Evolutionary conservation across 2,329 filamentous ascomycete genomes (phyloP), one percentile per base, ranked within the genome.

Genomic region (Epichloe gansuensis): DNA sequence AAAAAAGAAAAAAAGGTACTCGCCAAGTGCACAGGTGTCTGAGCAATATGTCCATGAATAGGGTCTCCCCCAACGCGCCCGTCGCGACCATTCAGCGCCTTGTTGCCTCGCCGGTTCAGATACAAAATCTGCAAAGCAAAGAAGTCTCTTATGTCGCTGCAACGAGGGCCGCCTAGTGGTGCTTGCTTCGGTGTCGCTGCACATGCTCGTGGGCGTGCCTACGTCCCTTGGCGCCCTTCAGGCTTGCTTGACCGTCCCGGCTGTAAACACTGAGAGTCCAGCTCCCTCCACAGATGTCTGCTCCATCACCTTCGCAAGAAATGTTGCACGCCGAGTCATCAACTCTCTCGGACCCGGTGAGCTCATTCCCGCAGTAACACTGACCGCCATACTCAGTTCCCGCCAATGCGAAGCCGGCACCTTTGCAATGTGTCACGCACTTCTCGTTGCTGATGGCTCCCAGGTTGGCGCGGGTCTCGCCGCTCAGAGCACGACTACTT

Each of bases 341-440:
- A 17, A 79, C 59, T 55, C 67, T 65, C 47, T 67, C 61, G 31
- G 66, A 69, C 42, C 66, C 64, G 5, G 55, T 50, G 25, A 63
- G 57, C 27, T 59, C 56, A 51, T 67, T 63, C 47, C 68, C 73
- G 57, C 75, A 81, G 65, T 72, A 80, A 64, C 77, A 81, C 60
- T 80, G 71, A n/a, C 65, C 64, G 23, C 64, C 66, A 56, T 74
- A 76, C 60, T 80, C 74, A 1, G 76, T 65, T 6, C 75, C 77
- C 6, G 76, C 75, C 43, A 74, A 67, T 6, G 57, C 58, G 59
- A 67, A 74, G 15, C 69, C 68, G 12, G 64, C 61, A 6, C 52
- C 56, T 7, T 70, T 63, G 62, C 78, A 81, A 61, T 74, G 72
- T 5, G 65, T 61, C 47, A 76, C 66, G 58, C 77, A 80, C 23